Evolutionary conservation across 495 filamentous ascomycete genomes (phyloP).

Genomic region (Lindgomyces ingoldianus): DNA sequence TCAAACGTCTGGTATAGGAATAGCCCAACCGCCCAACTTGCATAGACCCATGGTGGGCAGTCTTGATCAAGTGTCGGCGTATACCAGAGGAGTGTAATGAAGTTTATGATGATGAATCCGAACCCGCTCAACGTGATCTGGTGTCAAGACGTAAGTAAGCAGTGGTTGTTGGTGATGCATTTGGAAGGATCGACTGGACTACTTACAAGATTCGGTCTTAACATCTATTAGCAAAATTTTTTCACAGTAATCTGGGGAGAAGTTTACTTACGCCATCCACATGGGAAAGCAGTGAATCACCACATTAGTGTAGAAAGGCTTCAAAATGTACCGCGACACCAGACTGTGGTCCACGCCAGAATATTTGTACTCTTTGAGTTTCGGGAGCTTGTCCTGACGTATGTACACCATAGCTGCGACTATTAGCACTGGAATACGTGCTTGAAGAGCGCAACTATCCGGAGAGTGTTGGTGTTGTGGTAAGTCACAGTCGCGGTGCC

Average conservation of each 20-base stretch:
- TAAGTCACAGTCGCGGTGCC: neutral
- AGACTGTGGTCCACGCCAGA: constrained; percentile 85
- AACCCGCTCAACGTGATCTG: constrained; percentile 91
- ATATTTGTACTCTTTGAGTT: constrained; percentile 85
- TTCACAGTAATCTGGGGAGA: constrained; percentile 3
- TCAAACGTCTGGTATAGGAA: constrained; percentile 99
- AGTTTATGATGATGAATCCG: constrained; percentile 85
- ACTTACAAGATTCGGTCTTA: constrained; percentile 65
- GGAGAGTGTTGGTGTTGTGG: constrained; percentile 8
- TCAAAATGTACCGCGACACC: constrained; percentile 84
- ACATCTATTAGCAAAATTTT: constrained; percentile 25
- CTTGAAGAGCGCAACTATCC: neutral
- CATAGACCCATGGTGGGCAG: constrained; percentile 93
- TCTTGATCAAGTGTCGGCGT: constrained; percentile 91
- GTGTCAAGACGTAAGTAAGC: neutral
- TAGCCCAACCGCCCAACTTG: constrained; percentile 81
- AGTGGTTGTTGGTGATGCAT: neutral
- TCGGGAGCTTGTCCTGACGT: constrained; percentile 83
- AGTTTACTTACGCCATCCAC: constrained; percentile 77
- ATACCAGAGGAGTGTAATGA: constrained; percentile 94
- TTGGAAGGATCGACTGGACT: constrained; percentile 19
- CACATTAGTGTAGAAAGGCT: constrained; percentile 94
- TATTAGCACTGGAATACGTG: neutral
- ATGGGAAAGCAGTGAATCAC: constrained; percentile 94
- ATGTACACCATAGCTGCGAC: constrained; percentile 74